Percentiles rank a stretch among this genome's conserved stretches.
Evolutionary conservation across 1,284 basidiomycete genomes (phyloP).

Genomic region (Ceratorhiza oryzae-sativae): DNA sequence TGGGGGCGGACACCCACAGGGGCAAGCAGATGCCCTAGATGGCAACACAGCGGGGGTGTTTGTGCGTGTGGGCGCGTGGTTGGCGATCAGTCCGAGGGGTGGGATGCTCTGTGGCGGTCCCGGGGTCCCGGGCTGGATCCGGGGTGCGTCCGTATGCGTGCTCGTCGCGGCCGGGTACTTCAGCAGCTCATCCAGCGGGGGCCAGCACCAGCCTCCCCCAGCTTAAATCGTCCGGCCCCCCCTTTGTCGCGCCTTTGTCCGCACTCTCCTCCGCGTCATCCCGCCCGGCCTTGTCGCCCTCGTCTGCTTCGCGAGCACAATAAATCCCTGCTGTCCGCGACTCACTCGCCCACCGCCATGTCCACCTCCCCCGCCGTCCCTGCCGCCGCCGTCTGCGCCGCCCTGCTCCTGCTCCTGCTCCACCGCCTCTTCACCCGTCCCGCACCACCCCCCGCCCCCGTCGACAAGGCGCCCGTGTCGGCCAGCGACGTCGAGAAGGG

Average conservation of each 20-base stretch:
- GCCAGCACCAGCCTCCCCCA: too few relatives aligned
- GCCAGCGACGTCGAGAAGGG: slow-evolving; percentile 26
- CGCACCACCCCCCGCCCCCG: background rate
- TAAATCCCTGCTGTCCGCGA: slow-evolving; percentile 14
- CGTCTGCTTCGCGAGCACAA: slow-evolving; percentile 1
- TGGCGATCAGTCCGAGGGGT: slow-evolving; percentile 1
- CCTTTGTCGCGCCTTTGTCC: slow-evolving; percentile 19
- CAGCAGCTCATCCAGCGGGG: slow-evolving; percentile 12
- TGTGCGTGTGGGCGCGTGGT: background rate
- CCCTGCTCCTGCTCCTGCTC: slow-evolving; percentile 5
- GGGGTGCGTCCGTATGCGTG: background rate
- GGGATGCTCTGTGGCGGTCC: background rate
- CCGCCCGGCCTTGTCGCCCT: background rate
- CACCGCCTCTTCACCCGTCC: slow-evolving; percentile 1
- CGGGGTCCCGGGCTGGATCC: slow-evolving; percentile 14
- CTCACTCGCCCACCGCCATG: background rate
- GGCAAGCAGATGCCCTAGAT: slow-evolving; percentile 5
- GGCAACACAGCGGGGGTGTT: background rate
- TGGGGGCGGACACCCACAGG: background rate
- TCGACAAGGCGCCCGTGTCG: background rate
- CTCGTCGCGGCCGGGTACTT: slow-evolving; percentile 14
- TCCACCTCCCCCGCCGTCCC: background rate
- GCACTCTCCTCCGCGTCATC: background rate
- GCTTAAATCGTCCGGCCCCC: background rate
- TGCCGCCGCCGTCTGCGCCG: slow-evolving; percentile 25